phyloP scores from a whole-genome alignment of 1,139 yeast species.

The Yamadazyma membranifaciens region DNA sequence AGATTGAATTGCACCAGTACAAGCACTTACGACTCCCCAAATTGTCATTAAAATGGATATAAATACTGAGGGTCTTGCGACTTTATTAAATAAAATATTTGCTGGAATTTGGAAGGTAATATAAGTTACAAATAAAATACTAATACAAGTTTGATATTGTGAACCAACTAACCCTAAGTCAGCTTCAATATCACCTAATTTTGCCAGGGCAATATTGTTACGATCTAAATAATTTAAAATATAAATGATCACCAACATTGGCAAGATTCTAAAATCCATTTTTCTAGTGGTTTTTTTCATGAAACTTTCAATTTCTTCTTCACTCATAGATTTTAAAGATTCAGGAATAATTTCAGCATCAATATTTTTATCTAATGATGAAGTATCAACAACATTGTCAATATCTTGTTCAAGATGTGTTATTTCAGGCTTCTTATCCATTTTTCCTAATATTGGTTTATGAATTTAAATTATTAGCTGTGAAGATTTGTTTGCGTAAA shows the following conservation, averaged over 20 bases:
- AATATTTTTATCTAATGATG: not conserved
- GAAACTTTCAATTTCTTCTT: constrained; percentile 35
- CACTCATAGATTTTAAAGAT: constrained; percentile 29
- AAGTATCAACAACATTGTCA: not conserved
- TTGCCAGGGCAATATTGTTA: constrained; percentile 61
- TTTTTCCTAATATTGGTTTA: too few species aligned
- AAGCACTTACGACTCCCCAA: constrained; percentile 55
- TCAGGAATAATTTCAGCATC: constrained; percentile 25
- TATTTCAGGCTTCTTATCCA: constrained; percentile 1
- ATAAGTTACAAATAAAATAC: constrained; percentile 61
- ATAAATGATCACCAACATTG: constrained; percentile 53
- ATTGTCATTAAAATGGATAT: constrained; percentile 48
- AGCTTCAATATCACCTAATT: constrained; percentile 54
- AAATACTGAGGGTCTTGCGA: constrained; percentile 51
- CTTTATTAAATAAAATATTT: constrained; percentile 45
- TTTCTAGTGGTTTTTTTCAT: constrained; percentile 45
- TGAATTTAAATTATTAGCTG: too few species aligned
- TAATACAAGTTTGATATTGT: constrained; percentile 55
- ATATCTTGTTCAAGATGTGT: constrained; percentile 2
- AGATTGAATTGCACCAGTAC: constrained; percentile 21
- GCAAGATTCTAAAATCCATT: constrained; percentile 53
- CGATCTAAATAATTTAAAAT: constrained; percentile 57
- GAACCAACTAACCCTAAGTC: constrained; percentile 49
- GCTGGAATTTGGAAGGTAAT: constrained; percentile 61
- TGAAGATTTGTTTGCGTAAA: not conserved